phyloP scores from a whole-genome alignment of 352 stramenopile species.

The Globisporangium spinosum region DNA sequence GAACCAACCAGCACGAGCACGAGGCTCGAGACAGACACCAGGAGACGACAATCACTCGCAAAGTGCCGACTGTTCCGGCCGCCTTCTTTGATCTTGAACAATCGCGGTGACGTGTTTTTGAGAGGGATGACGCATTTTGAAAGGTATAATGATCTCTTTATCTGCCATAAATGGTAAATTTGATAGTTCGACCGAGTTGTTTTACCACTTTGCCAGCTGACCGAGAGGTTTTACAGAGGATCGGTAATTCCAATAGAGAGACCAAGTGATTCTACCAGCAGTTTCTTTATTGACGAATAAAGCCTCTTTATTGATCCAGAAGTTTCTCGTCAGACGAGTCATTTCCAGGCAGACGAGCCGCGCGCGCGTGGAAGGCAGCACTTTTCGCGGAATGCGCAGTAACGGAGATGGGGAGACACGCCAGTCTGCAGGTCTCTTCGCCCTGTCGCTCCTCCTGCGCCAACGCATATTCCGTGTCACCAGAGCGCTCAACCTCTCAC shows the following conservation, averaged over 20 bases:
- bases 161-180: too few species aligned
- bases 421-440: not conserved
- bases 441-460: slow-evolving; percentile 1
- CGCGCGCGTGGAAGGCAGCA: not conserved
- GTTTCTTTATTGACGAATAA: too few species aligned
- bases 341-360: slow-evolving; percentile 1
- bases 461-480: not conserved
- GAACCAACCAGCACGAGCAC: not conserved
- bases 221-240: too few species aligned
- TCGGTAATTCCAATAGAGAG: too few species aligned
- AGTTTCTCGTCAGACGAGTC: not conserved
- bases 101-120: not conserved
- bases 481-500: not conserved
- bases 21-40: not conserved
- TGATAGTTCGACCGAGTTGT: too few species aligned
- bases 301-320: too few species aligned
- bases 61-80: slow-evolving; percentile 5
- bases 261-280: too few species aligned
- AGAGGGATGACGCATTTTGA: too few species aligned
- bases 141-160: too few species aligned
- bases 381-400: not conserved
- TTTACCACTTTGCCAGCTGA: too few species aligned
- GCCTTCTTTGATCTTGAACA: slow-evolving; percentile 14
- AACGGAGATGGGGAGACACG: not conserved
- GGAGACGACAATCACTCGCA: slow-evolving; percentile 8